phyloP scores from a whole-genome alignment of 257 asterid genomes.

The Coffea eugenioides region DNA sequence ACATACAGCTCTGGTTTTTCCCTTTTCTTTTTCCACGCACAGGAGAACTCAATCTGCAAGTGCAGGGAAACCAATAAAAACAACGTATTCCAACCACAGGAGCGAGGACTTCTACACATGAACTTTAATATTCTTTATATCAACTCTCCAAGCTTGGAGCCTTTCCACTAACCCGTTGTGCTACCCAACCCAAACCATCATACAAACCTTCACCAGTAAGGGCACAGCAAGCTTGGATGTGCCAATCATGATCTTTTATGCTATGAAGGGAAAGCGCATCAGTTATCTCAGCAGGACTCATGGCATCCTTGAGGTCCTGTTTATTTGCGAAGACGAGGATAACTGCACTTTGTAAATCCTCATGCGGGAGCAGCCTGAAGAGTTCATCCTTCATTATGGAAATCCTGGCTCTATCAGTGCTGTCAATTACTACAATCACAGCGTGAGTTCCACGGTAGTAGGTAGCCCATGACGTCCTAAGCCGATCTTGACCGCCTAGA shows the following conservation, averaged over 20 bases:
- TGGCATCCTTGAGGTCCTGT: slow-evolving; percentile 97
- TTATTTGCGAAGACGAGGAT: slow-evolving; percentile 90
- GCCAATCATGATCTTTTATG: slow-evolving; percentile 98
- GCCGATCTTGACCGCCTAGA: slow-evolving; percentile 97
- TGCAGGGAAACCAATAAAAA: slow-evolving; percentile 8
- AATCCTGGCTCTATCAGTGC: slow-evolving; percentile 93
- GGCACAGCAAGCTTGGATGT: slow-evolving; percentile 93
- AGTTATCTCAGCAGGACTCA: slow-evolving; percentile 96
- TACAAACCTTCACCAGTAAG: slow-evolving; percentile 93
- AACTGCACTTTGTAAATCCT: slow-evolving; percentile 78
- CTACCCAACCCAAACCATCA: slow-evolving; percentile 98
- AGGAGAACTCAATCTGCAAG: slow-evolving; percentile 2
- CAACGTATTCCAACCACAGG: slow-evolving; percentile 8
- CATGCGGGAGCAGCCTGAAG: slow-evolving; percentile 79
- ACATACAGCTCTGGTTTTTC: neutral
- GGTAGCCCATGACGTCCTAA: slow-evolving; percentile 92
- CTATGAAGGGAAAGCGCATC: slow-evolving; percentile 94
- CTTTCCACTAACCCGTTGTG: slow-evolving; percentile 82
- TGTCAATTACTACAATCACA: slow-evolving; percentile 82
- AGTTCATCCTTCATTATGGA: slow-evolving; percentile 88
- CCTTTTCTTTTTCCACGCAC: neutral
- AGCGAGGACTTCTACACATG: neutral
- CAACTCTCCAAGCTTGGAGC: slow-evolving; percentile 53
- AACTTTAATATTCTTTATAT: neutral
- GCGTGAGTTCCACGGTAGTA: slow-evolving; percentile 97